Conservation (phyloP, 2,329 filamentous ascomycete species). For the Alternaria sp. region DNA sequence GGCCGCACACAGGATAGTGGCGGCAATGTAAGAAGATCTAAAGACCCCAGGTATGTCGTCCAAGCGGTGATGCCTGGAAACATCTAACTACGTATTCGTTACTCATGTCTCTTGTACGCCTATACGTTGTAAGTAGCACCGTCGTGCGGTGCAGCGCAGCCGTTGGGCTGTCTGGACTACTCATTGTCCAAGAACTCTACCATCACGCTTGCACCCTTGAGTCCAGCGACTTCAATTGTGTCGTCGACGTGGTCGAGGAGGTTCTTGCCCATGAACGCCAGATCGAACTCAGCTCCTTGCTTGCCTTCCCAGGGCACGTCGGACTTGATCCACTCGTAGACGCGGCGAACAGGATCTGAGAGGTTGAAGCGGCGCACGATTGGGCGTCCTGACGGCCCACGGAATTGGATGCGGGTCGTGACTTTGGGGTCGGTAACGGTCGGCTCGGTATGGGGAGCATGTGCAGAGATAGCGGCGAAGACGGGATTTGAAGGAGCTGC, state of each 20-base stretch:
- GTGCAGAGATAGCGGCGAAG: constrained; percentile 75
- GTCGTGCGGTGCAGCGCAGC: not conserved
- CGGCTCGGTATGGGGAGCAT: constrained; percentile 79
- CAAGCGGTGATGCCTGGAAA: not conserved
- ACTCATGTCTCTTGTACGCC: not conserved
- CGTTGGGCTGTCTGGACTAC: not conserved
- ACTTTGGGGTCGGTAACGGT: constrained; percentile 67
- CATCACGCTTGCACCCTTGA: constrained; percentile 96
- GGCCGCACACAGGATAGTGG: constrained; percentile 6
- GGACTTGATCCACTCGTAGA: constrained; percentile 97
- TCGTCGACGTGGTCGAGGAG: constrained; percentile 76
- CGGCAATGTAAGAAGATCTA: constrained; percentile 12
- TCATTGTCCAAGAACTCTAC: constrained; percentile 72
- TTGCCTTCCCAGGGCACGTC: constrained; percentile 79
- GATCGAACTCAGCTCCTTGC: constrained; percentile 78
- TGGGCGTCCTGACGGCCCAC: constrained; percentile 72
- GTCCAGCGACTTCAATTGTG: constrained; percentile 78
- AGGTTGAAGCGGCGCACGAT: constrained; percentile 85
- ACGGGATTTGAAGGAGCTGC: constrained; percentile 43
- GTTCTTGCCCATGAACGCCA: constrained; percentile 87
- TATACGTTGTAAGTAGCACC: not conserved
- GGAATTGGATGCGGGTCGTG: constrained; percentile 89
- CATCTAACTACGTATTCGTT: constrained; percentile 1
- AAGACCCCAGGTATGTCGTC: constrained; percentile 1
- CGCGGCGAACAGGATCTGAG: constrained; percentile 75